Conservation (phyloP, 805 yeast genomes). For the Teunomyces funiuensis region DNA sequence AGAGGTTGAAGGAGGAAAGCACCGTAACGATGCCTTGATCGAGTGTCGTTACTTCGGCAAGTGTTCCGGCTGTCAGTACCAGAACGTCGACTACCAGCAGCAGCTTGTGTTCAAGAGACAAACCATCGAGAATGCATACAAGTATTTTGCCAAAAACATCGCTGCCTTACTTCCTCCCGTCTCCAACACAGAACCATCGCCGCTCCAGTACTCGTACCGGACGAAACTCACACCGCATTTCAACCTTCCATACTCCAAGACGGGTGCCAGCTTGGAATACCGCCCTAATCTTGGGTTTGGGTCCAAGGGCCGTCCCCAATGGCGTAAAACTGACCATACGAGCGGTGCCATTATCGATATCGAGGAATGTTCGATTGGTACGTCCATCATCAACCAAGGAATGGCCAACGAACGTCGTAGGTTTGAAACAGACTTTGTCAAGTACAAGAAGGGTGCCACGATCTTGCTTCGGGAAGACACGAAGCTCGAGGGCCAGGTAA, state of each 20-base stretch:
- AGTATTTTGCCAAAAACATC: conserved; percentile 66
- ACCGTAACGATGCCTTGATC: conserved; percentile 57
- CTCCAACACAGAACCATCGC: conserved; percentile 69
- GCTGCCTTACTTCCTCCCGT: conserved; percentile 55
- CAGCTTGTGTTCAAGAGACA: conserved; percentile 72
- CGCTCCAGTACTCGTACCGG: conserved; percentile 72
- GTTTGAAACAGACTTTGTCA: conserved; percentile 48
- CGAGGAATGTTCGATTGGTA: conserved; percentile 92
- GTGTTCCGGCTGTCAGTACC: conserved; percentile 95
- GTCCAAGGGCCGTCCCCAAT: conserved; percentile 71
- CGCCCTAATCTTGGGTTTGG: conserved; percentile 88
- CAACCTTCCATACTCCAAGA: conserved; percentile 62
- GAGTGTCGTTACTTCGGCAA: conserved; percentile 84
- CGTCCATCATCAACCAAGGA: conserved; percentile 72
- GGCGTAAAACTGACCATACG: conserved; percentile 65
- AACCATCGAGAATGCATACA: conserved; percentile 80
- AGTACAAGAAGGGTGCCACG: conserved; percentile 79
- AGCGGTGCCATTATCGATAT: conserved; percentile 72
- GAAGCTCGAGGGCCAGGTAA: conserved; percentile 26
- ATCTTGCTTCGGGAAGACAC: conserved; percentile 80
- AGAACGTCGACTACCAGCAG: conserved; percentile 66
- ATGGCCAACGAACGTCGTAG: conserved; percentile 64
- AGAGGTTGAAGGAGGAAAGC: conserved; percentile 37
- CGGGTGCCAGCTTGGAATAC: conserved; percentile 24
- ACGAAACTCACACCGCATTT: conserved; percentile 97